Percentiles rank a stretch among this genome's conserved stretches.
phyloP scores from a whole-genome alignment of 805 yeast species.

The Hanseniaspora jakobsenii region DNA sequence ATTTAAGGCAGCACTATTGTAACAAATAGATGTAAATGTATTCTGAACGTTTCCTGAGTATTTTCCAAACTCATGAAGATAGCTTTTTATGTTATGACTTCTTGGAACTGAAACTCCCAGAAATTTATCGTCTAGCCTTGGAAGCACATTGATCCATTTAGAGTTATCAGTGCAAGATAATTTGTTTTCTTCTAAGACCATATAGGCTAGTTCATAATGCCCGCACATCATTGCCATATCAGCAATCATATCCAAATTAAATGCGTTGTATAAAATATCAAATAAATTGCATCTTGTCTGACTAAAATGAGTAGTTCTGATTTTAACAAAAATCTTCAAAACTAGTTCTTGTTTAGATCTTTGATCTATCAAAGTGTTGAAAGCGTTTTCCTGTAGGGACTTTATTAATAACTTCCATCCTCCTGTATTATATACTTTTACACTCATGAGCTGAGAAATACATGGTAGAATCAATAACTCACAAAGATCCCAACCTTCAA shows the following conservation, averaged over 20 bases:
- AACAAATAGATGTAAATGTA: neutral
- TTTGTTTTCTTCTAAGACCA: conserved; percentile 10
- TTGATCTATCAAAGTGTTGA: neutral
- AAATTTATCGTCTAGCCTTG: neutral
- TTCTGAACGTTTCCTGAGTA: neutral
- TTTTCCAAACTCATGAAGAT: neutral
- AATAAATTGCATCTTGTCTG: neutral
- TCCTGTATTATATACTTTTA: too few species aligned
- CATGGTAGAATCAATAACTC: neutral
- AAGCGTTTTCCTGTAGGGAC: too few species aligned
- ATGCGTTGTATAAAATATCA: neutral
- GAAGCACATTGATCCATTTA: neutral
- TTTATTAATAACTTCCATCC: too few species aligned
- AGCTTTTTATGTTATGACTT: neutral
- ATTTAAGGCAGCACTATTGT: conserved; percentile 1
- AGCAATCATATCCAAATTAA: neutral
- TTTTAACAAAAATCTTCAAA: neutral
- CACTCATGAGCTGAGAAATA: neutral
- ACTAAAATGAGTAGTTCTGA: conserved; percentile 1
- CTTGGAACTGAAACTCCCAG: conserved; percentile 5
- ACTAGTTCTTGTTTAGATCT: neutral
- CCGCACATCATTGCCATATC: neutral
- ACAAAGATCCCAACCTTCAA: neutral
- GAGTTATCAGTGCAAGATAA: neutral
- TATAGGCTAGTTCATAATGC: neutral